These are phyloP conservation scores for Thermochaetoides dissita DNA, from an alignment of 2,329 filamentous ascomycete species.

Conservation along the genomic window DNA sequence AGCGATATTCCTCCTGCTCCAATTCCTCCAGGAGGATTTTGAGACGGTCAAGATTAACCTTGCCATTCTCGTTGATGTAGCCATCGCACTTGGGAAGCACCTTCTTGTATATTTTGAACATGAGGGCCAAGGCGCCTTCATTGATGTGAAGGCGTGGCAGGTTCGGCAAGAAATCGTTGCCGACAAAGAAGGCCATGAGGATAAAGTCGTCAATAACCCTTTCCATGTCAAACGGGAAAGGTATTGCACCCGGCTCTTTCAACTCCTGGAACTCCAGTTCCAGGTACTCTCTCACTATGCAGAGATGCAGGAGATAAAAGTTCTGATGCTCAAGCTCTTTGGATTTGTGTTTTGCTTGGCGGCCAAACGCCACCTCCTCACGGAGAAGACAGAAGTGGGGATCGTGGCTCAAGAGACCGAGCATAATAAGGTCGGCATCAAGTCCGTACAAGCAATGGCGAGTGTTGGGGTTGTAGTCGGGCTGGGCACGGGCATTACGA, in stretches of 20 bases:
- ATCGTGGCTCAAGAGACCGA: slow-evolving; percentile 91
- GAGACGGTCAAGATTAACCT: slow-evolving; percentile 75
- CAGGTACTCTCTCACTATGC: slow-evolving; percentile 92
- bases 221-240: slow-evolving; percentile 83
- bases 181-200: slow-evolving; percentile 97
- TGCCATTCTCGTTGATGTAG: slow-evolving; percentile 91
- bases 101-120: slow-evolving; percentile 94
- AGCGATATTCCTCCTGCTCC: slow-evolving; percentile 75
- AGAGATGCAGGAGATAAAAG: slow-evolving; percentile 93
- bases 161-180: slow-evolving; percentile 97
- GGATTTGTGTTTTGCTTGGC: slow-evolving; percentile 72
- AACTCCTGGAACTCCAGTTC: slow-evolving; percentile 95
- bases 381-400: slow-evolving; percentile 94
- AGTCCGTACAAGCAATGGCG: slow-evolving; percentile 95
- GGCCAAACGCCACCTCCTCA: slow-evolving; percentile 95
- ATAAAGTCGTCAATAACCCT: slow-evolving; percentile 98
- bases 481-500: slow-evolving; percentile 89
- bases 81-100: slow-evolving; percentile 76
- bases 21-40: slow-evolving; percentile 68
- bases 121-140: slow-evolving; percentile 87
- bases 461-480: slow-evolving; percentile 80
- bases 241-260: slow-evolving; percentile 51
- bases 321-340: slow-evolving; percentile 98
- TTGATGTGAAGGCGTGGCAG: slow-evolving; percentile 95
- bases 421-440: slow-evolving; percentile 96